Evolutionary conservation across 805 yeast genomes (phyloP).

Genomic region (Millerago galiae): DNA sequence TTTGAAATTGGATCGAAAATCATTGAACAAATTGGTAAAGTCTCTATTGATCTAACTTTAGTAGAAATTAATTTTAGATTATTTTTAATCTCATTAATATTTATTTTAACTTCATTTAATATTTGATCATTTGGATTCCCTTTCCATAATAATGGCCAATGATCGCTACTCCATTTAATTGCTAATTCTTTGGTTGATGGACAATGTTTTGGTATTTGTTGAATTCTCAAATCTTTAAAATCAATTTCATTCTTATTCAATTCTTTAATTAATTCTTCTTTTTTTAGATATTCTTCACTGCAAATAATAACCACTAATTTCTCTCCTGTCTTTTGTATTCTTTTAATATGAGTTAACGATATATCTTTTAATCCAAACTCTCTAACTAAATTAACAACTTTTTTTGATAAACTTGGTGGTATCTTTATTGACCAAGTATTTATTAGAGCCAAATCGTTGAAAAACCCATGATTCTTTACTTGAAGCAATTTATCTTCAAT

Average conservation of each 20-base stretch:
- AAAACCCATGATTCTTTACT: conserved; percentile 25
- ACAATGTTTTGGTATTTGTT: conserved; percentile 49
- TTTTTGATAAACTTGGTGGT: conserved; percentile 28
- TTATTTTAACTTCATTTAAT: conserved; percentile 47
- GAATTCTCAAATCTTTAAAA: conserved; percentile 17
- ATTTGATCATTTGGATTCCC: conserved; percentile 81
- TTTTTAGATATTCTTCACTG: conserved; percentile 25
- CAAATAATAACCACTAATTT: conserved; percentile 41
- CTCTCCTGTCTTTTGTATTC: conserved; percentile 37
- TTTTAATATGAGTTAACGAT: conserved; percentile 41
- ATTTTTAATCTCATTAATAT: conserved; percentile 36
- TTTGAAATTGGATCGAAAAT: conserved; percentile 53
- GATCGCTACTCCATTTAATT: conserved; percentile 52
- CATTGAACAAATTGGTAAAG: conserved; percentile 48
- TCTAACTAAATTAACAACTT: conserved; percentile 21
- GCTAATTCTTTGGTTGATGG: conserved; percentile 70
- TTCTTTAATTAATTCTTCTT: conserved; percentile 19
- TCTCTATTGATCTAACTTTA: conserved; percentile 20
- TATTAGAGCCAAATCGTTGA: conserved; percentile 24
- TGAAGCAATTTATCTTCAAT: conserved; percentile 42
- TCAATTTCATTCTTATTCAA: conserved; percentile 14
- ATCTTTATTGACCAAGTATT: conserved; percentile 46
- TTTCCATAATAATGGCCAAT: conserved; percentile 93
- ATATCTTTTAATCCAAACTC: conserved; percentile 21
- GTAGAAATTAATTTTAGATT: conserved; percentile 27